A percentile compares a stretch with the other conserved stretches of the same genome.
Conservation (phyloP, 1,139 yeast species). For the Diutina pseudorugosa region DNA sequence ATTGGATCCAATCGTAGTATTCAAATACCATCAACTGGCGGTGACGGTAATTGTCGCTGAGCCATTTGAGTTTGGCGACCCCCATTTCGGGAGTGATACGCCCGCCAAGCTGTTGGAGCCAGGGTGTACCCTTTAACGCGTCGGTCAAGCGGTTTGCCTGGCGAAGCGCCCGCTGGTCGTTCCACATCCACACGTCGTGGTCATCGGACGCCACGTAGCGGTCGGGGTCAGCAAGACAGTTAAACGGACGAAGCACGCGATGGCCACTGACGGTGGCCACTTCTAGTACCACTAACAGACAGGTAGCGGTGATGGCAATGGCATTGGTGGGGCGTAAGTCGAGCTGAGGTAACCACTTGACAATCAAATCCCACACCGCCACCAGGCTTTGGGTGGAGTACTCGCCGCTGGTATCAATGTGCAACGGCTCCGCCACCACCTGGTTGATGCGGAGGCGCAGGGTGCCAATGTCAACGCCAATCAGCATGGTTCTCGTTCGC, state of each 20-base stretch:
- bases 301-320: not conserved
- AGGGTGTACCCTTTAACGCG: not conserved
- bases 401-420: not conserved
- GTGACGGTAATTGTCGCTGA: not conserved
- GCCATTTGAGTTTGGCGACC: not conserved
- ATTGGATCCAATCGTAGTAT: constrained; percentile 2
- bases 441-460: not conserved
- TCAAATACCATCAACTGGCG: not conserved
- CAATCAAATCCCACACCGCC: not conserved
- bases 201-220: not conserved
- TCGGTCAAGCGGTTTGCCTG: not conserved
- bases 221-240: not conserved
- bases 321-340: not conserved
- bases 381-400: not conserved
- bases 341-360: not conserved
- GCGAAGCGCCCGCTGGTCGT: not conserved
- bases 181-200: constrained; percentile 3
- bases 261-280: not conserved
- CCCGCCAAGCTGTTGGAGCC: not conserved
- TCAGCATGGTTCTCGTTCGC: constrained; percentile 1
- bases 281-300: constrained; percentile 2
- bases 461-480: constrained; percentile 3
- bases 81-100: not conserved
- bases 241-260: not conserved
- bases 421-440: not conserved